Percentiles rank a stretch among this genome's conserved stretches.
Evolutionary conservation across 345 rosid genomes (phyloP).

Genomic region (Acer campestre): DNA sequence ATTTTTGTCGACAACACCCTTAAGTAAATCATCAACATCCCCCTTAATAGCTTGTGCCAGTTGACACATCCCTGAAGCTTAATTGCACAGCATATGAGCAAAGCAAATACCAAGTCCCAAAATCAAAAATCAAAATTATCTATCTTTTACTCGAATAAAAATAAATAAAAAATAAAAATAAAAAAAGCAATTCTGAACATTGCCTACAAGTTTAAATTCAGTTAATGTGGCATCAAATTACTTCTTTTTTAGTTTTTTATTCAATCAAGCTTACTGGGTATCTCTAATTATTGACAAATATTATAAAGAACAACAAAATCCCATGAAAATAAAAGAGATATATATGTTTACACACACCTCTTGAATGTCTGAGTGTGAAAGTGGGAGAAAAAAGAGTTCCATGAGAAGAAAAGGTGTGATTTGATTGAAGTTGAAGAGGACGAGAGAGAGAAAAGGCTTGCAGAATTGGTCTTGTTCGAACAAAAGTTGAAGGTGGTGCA

Average conservation of each 20-base stretch:
- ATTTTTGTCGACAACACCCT: slow-evolving; percentile 60
- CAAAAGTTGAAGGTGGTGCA: slow-evolving; percentile 36
- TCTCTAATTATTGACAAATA: slow-evolving; percentile 8
- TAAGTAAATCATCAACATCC: slow-evolving; percentile 55
- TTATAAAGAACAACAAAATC: not conserved
- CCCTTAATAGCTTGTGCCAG: slow-evolving; percentile 67
- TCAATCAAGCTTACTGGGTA: slow-evolving; percentile 19
- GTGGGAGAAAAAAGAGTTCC: slow-evolving; percentile 19
- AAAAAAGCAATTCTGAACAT: not conserved
- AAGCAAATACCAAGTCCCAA: not conserved
- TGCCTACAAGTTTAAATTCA: not conserved
- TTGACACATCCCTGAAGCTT: slow-evolving; percentile 59
- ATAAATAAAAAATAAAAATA: too few species aligned
- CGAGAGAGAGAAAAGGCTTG: slow-evolving; percentile 41
- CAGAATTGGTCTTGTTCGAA: slow-evolving; percentile 49
- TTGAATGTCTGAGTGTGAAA: not conserved
- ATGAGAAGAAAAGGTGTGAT: slow-evolving; percentile 18
- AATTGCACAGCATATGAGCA: slow-evolving; percentile 5
- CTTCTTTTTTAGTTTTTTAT: not conserved
- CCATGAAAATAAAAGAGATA: not conserved
- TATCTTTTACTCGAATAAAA: not conserved
- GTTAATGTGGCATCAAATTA: not conserved
- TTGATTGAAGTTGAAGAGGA: slow-evolving; percentile 23
- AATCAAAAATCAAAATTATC: slow-evolving; percentile 12
- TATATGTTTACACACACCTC: slow-evolving; percentile 2